Conservation (phyloP, 2,329 filamentous ascomycete species). For the Ceratocystis destructans region DNA sequence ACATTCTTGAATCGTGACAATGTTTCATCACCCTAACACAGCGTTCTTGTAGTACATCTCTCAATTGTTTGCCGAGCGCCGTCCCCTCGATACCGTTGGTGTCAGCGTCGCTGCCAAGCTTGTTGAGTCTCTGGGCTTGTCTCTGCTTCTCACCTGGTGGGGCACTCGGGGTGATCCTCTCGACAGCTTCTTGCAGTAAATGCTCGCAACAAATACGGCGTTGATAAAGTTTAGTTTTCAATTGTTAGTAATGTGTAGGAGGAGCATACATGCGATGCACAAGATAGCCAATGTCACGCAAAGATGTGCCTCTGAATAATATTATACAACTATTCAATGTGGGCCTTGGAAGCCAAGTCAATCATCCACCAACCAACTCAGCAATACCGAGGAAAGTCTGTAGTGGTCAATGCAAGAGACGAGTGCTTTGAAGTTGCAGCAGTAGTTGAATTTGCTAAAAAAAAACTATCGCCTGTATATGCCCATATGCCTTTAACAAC, state of each 20-base stretch:
- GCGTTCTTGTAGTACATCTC: slow-evolving; percentile 53
- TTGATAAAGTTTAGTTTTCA: neutral
- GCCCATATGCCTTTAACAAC: slow-evolving; percentile 18
- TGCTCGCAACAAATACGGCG: neutral
- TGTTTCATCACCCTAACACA: neutral
- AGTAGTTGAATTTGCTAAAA: slow-evolving; percentile 14
- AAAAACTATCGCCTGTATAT: slow-evolving; percentile 18
- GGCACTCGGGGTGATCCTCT: slow-evolving; percentile 90
- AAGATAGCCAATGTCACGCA: neutral
- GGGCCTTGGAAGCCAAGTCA: too few species aligned
- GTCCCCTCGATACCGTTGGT: slow-evolving; percentile 77
- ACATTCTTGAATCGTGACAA: neutral
- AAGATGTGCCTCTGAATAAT: slow-evolving; percentile 7
- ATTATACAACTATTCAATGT: neutral
- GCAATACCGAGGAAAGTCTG: too few species aligned
- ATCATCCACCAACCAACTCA: too few species aligned
- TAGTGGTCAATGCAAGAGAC: neutral
- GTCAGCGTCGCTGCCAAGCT: slow-evolving; percentile 72
- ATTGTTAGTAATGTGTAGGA: slow-evolving; percentile 14
- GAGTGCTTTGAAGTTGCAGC: slow-evolving; percentile 12
- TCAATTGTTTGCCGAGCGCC: slow-evolving; percentile 81
- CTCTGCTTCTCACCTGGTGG: slow-evolving; percentile 92
- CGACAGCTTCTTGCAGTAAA: slow-evolving; percentile 35
- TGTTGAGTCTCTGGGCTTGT: slow-evolving; percentile 85
- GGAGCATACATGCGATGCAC: neutral